Conservation (phyloP, 345 rosid genomes). For the Dipteronia dyeriana region DNA sequence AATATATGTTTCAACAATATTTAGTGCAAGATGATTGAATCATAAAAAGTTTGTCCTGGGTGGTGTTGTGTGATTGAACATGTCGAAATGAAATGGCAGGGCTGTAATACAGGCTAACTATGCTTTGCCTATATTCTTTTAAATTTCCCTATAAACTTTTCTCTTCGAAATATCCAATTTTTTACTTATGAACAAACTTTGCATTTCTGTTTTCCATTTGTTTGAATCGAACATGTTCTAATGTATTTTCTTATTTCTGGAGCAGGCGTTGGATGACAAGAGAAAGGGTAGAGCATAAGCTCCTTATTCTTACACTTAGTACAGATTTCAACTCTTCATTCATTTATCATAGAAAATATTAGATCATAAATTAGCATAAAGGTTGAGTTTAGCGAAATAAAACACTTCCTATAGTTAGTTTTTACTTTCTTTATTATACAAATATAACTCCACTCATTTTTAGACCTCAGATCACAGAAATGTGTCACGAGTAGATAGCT, state of each 20-base stretch:
- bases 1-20: not conserved
- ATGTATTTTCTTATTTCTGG: conserved; percentile 11
- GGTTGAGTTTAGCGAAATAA: not conserved
- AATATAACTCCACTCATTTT: not conserved
- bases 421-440: not conserved
- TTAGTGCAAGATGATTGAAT: not conserved
- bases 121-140: not conserved
- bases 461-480: conserved; percentile 6
- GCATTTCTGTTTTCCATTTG: not conserved
- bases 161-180: not conserved
- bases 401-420: not conserved
- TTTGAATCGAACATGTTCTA: not conserved
- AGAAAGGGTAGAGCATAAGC: conserved; percentile 63
- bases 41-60: not conserved
- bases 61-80: not conserved
- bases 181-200: not conserved
- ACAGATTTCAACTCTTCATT: conserved; percentile 13
- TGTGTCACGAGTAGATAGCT: not conserved
- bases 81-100: not conserved
- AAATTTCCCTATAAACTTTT: not conserved
- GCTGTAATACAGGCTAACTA: not conserved
- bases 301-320: not conserved
- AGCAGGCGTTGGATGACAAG: conserved; percentile 74
- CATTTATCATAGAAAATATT: conserved; percentile 20
- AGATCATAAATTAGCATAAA: conserved; percentile 27